These are phyloP conservation scores for Trypanosoma melophagium DNA, from an alignment of 208 protist species.

Conservation along the genomic window DNA sequence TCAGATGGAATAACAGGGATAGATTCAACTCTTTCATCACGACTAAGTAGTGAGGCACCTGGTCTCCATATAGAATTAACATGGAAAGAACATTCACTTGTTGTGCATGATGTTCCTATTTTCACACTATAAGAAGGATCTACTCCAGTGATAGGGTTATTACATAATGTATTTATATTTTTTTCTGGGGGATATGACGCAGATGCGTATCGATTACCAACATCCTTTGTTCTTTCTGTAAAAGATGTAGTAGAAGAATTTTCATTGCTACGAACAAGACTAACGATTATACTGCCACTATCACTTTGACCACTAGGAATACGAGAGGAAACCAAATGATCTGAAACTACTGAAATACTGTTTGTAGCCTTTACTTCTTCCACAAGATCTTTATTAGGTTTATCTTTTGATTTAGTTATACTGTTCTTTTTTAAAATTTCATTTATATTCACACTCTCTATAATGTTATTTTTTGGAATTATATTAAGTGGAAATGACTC, in stretches of 20 bases:
- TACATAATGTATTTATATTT: neutral
- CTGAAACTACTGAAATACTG: no score
- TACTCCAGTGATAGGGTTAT: neutral
- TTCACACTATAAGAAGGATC: neutral
- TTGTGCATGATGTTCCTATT: slow-evolving; percentile 2
- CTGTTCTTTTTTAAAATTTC: no score
- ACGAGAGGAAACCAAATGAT: no score
- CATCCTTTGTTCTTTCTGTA: neutral
- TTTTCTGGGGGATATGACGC: neutral
- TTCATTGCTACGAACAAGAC: neutral
- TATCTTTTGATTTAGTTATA: no score
- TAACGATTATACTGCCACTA: no score
- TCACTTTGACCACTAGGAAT: no score
- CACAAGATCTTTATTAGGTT: no score
- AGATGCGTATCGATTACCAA: neutral
- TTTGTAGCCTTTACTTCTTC: no score
- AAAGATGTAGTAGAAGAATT: neutral
- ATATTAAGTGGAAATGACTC: no score
- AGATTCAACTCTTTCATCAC: neutral
- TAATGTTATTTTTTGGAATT: no score
- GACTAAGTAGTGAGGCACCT: neutral
- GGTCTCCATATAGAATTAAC: neutral
- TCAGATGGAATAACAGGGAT: neutral
- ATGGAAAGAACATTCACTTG: slow-evolving; percentile 13
- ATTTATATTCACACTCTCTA: no score